Conservation (phyloP, 106 monocot genomes). For the Iris macrosiphon region DNA sequence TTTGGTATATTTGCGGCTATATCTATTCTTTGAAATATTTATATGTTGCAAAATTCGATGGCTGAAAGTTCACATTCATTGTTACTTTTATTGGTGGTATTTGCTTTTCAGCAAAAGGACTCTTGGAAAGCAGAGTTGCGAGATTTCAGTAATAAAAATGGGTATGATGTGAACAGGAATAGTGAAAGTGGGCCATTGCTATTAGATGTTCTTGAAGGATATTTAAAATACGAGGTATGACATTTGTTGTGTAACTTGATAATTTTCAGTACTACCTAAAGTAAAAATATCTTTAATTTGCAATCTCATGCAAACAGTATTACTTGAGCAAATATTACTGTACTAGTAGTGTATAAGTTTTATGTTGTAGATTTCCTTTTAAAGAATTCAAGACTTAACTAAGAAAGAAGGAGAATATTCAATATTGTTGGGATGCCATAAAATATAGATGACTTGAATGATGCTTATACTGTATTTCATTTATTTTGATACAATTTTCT, state of each 20-base stretch:
- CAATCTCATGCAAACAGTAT: no score
- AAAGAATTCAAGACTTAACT: no score
- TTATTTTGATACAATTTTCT: no score
- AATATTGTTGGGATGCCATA: no score
- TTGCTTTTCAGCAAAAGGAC: slow-evolving; percentile 41
- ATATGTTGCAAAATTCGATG: background rate
- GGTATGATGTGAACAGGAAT: slow-evolving; percentile 42
- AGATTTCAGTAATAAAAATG: slow-evolving; percentile 57
- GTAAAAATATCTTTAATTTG: no score
- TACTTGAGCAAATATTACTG: no score
- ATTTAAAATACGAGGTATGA: slow-evolving; percentile 55
- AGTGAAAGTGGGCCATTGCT: slow-evolving; percentile 45
- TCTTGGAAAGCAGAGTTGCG: slow-evolving; percentile 50
- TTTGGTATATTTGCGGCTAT: slow-evolving; percentile 35
- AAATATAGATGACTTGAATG: no score
- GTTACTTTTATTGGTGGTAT: background rate
- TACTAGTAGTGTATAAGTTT: no score
- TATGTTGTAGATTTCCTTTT: no score
- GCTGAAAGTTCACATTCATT: background rate
- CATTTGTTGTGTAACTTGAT: background rate
- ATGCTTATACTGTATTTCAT: no score
- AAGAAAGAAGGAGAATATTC: no score
- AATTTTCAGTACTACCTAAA: background rate
- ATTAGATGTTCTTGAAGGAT: slow-evolving; percentile 66
- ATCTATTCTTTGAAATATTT: background rate